A percentile compares a stretch with the other conserved stretches of the same genome.
phyloP scores from a whole-genome alignment of 371 early-diverging fungal species.

The Amoeboaphelidium occidentale region DNA sequence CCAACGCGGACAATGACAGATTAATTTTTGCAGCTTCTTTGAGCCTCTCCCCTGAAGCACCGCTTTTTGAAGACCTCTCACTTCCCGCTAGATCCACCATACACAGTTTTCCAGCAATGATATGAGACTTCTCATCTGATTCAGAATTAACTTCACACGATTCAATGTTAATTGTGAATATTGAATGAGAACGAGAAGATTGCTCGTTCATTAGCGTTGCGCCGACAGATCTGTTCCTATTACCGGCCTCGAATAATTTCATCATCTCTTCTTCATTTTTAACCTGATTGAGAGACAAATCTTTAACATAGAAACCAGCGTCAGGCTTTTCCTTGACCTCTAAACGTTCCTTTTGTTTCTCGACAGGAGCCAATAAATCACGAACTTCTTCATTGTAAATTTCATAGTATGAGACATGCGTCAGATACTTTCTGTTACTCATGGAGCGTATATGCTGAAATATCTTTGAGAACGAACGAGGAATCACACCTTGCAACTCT shows the following conservation, averaged over 20 bases:
- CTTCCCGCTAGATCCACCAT: constrained; percentile 22
- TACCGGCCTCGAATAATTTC: constrained; percentile 24
- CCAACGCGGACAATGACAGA: constrained; percentile 13
- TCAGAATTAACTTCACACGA: constrained; percentile 20
- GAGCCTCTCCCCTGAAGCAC: constrained; percentile 7
- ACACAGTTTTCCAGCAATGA: constrained; percentile 6
- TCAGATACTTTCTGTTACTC: neutral
- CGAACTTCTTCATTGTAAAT: constrained; percentile 19
- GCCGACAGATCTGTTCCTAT: constrained; percentile 29
- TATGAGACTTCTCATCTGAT: constrained; percentile 8
- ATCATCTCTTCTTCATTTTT: constrained; percentile 27
- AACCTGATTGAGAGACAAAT: constrained; percentile 22
- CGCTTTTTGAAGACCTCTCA: constrained; percentile 13
- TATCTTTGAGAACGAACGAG: constrained; percentile 23
- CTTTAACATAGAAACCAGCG: constrained; percentile 29
- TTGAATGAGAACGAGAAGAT: constrained; percentile 30
- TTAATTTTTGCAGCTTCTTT: constrained; percentile 17
- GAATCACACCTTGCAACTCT: constrained; percentile 26
- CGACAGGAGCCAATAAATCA: constrained; percentile 13
- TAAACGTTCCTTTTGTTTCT: constrained; percentile 19
- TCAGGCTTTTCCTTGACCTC: constrained; percentile 31
- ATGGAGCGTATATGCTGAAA: constrained; percentile 12
- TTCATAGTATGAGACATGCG: constrained; percentile 13
- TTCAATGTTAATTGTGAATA: constrained; percentile 33
- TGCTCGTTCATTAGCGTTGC: constrained; percentile 31